These are phyloP conservation scores for Euphorbia schlechtendalii DNA, from an alignment of 441 rosid genomes.

Conservation along the genomic window DNA sequence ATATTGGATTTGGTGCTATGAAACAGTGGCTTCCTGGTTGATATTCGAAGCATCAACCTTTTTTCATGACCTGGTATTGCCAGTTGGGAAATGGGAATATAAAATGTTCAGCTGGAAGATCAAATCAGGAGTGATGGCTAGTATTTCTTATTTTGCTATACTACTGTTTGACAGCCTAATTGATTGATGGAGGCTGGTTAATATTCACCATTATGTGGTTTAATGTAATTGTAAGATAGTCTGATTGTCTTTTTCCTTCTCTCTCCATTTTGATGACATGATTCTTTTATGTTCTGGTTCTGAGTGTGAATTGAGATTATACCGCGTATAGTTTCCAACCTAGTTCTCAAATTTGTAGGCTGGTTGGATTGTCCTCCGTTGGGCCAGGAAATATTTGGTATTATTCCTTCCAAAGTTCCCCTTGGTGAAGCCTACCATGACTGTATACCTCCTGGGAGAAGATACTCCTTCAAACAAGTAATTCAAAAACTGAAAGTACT, in stretches of 20 bases:
- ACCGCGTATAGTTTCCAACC: neutral
- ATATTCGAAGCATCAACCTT: neutral
- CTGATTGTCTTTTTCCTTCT: neutral
- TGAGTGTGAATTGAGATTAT: neutral
- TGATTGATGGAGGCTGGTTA: neutral
- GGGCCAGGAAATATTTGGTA: constrained; percentile 63
- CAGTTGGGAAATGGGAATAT: neutral
- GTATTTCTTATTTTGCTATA: neutral
- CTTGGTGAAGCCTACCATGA: constrained; percentile 75
- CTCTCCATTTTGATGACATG: constrained; percentile 19
- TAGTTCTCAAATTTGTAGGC: constrained; percentile 38
- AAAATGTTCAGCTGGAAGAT: neutral
- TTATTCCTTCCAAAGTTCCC: constrained; percentile 98
- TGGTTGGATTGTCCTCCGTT: constrained; percentile 88
- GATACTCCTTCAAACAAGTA: constrained; percentile 96
- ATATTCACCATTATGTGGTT: neutral
- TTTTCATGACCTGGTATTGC: neutral
- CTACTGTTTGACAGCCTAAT: neutral
- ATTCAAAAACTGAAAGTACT: constrained; percentile 61
- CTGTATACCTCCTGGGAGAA: constrained; percentile 78
- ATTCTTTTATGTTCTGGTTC: neutral
- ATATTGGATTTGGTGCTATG: neutral
- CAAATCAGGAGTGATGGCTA: too few relatives aligned
- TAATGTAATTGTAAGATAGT: neutral
- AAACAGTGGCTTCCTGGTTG: neutral